Evolutionary conservation across 352 stramenopile species (phyloP), one percentile per base, ranked within the genome.

Genomic region (Globisporangium rhizosaccharum): DNA sequence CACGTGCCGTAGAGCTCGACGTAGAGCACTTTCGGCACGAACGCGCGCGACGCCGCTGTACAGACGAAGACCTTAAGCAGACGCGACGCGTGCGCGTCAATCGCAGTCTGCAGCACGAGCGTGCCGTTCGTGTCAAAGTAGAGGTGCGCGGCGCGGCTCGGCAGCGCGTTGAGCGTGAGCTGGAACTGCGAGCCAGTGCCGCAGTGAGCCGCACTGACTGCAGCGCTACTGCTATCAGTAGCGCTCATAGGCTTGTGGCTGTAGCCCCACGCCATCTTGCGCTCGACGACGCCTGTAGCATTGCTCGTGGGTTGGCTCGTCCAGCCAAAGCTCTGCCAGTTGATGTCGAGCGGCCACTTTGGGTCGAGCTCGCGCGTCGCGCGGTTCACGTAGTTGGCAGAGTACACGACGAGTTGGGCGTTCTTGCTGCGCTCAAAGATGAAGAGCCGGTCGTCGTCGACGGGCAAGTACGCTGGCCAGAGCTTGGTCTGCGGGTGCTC

Each of bases 361-460:
- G 70, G 56, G 65, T 91, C 71, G 46, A 90, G 59, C 46, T 76
- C 61, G 9, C 73, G 73, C 44, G 70, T 58, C 33, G 71, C 66
- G 52, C 68, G 71, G 73, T 88, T 66, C 3, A 66, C 54, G 63
- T 86, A 90, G 53, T 85, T 88, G 58, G 79, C 82, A 36, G 75
- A 71, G 67, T 88, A 91, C 33, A 91, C 78, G 20, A 91, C 78
- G 30, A 91, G 74, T 63, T 91, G 82, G 41, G 82, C 82, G 57
- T 91, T 91, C 70, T 91, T 91, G 52, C 73, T 87, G 62, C 82
- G 82, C 65, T 91, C 82, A 45, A 91, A 90, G 59, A 91, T 68
- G 61, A 85, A 72, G 51, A 90, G 58, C 10, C 79, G 82, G 66
- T 89, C 74, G 55, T 85, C 62, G 51, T 82, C 50, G 51, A 73